Conservation (phyloP, 2,329 filamentous ascomycete genomes). For the Trichophaea hybrida region DNA sequence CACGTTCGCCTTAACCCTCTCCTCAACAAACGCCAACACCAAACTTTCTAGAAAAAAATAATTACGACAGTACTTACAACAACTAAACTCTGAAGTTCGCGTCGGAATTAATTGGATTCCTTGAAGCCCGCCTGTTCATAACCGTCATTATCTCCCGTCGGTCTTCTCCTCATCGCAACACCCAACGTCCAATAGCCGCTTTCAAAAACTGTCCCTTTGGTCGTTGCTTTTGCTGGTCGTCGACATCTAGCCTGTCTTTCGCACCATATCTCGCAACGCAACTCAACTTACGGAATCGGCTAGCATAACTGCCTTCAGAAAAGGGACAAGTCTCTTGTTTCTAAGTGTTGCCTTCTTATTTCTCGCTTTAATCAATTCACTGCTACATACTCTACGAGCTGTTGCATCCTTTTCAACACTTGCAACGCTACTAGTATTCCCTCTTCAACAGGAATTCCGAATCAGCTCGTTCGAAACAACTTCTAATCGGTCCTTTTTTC, state of each 20-base stretch:
- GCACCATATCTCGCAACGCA: background rate
- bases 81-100: background rate
- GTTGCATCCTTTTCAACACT: background rate
- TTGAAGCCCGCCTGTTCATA: background rate
- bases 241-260: background rate
- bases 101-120: background rate
- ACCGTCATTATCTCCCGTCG: background rate
- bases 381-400: background rate
- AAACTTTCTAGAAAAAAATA: background rate
- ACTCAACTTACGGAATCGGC: background rate
- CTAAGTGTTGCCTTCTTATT: background rate
- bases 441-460: background rate
- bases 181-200: background rate
- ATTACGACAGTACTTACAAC: background rate
- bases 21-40: background rate
- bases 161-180: background rate
- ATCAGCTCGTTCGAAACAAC: background rate
- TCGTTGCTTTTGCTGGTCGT: background rate
- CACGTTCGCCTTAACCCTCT: constrained; percentile 15
- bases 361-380: background rate
- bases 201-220: background rate
- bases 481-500: constrained; percentile 13
- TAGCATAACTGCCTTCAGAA: background rate
- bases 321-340: background rate
- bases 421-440: background rate